phyloP scores from a whole-genome alignment of 176 grass and related monocot genomes.

The Hordeum marinum region DNA sequence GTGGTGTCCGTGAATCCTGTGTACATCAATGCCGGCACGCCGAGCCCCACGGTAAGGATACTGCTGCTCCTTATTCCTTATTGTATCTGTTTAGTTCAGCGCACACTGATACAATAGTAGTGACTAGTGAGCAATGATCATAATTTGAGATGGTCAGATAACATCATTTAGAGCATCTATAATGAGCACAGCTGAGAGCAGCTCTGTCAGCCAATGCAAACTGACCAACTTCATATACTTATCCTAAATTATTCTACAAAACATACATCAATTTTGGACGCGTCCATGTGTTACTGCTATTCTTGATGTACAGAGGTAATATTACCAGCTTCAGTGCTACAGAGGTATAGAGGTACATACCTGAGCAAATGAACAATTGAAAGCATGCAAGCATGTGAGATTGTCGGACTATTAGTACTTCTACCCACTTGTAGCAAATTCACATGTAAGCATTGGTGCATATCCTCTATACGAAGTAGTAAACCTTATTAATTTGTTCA shows the following conservation, averaged over 20 bases:
- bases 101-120: neutral
- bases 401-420: neutral
- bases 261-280: neutral
- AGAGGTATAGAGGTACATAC: neutral
- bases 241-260: neutral
- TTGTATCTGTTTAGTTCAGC: neutral
- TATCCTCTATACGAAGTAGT: neutral
- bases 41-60: conserved; percentile 64
- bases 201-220: neutral
- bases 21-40: conserved; percentile 79
- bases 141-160: neutral
- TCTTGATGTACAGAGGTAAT: neutral
- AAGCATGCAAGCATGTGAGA: neutral
- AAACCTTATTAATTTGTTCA: neutral
- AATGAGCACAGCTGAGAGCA: neutral
- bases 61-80: neutral
- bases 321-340: neutral
- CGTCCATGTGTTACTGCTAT: neutral
- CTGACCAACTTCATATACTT: neutral
- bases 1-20: conserved; percentile 79
- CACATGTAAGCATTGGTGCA: neutral
- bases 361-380: neutral
- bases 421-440: neutral
- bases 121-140: neutral
- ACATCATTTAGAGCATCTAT: neutral